Evolutionary conservation across 371 early-diverging fungal species (phyloP), one percentile per base, ranked within the genome.

Genomic region (Apophysomyces sp.): DNA sequence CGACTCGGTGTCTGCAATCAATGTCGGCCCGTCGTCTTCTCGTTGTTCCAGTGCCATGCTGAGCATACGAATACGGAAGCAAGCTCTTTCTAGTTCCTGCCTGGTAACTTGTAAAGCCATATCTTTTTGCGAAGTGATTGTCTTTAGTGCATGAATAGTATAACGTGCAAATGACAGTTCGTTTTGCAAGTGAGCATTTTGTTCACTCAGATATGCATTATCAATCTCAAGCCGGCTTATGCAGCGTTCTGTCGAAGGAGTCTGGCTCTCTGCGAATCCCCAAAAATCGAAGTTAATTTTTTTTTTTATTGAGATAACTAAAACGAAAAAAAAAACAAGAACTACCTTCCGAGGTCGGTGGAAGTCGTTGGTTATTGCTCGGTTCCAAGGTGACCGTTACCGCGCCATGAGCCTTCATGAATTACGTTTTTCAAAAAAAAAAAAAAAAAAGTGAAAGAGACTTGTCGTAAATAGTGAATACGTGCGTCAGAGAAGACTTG

Each of bases 81-180:
- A 71, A 41, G 77, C 77, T 39, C 67, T 64, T 40, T 80, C 80
- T 75, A 80, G 73, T 73, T 80, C 77, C 77, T 69, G 74, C 60
- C 75, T 76, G 70, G 80, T 62, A 59, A 66, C 75, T 30, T 69
- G 58, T 44, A 80, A 53, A 18, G 68, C 52, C 1, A 52, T 41
- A 15, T 77, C 77, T 60, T 71, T 74, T 63, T 80, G 77, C 24
- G 41, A 54, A 12, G 73, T 61, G 18, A 80, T 80, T 2, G 62
- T 66, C 34, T 72, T 74, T 24, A 80, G 58, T 3, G 80, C 80
- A 52, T 73, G 63, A 32, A 77, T 71, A 4, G 80, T 77, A 51
- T 76, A 77, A 40, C 77, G 71, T 31, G 73, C 65, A 61, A 80
- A 69, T 4, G 73, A 69, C 9, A 80, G 55, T 52, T 80, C 77